Evolutionary conservation across 1,139 yeast species (phyloP), one percentile per base, ranked within the genome.

Genomic region (Saccharomyces hybrid): DNA sequence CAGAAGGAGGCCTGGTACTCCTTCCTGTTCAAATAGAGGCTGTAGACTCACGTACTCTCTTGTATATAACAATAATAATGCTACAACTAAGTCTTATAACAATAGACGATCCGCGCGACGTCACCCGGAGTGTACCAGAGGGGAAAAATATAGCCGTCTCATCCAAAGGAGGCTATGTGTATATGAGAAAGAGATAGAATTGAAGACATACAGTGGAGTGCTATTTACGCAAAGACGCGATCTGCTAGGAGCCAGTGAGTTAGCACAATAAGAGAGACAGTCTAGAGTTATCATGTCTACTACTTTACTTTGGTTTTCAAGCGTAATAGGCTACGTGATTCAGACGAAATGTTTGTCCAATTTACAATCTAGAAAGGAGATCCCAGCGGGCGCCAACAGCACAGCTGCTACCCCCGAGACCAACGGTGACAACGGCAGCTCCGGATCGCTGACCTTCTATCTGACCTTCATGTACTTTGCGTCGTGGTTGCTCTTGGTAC

Each of bases 1-100:
- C 78, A 84, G 65, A 80, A 82, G 63, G 73, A 79, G 47, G 78
- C 83, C n/a, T 70, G 74, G 61, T 75, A 81, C 61, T 75, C 83
- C 11, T 80, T 80, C 67, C 77, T 81, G 61, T 80, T 77, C 60
- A 72, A 73, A 63, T 58, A 48, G 23, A 54, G 47, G 48, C 11
- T 16, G 31, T 23, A 26, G 38, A 47, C 11, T 11, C 13, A 32
- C 5, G 23, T 13, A 38, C 44, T 11, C 4, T 14, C 13, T 38
- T 3, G 44, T 38, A 16, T 8, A 20, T 20, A 20, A 20, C 23
- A 20, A 20, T 20, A 20, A 20, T 20, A 20, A 20, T 20, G 23
- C 23, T 20, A 20, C 23, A 20, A 20, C 20, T 20, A 20, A 20
- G 20, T 20, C 23, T 20, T 20, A 20, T 20, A 20, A 20, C 23